These are phyloP conservation scores for Tephrocybe sp. DNA, from an alignment of 768 basidiomycete genomes.

Conservation along the genomic window DNA sequence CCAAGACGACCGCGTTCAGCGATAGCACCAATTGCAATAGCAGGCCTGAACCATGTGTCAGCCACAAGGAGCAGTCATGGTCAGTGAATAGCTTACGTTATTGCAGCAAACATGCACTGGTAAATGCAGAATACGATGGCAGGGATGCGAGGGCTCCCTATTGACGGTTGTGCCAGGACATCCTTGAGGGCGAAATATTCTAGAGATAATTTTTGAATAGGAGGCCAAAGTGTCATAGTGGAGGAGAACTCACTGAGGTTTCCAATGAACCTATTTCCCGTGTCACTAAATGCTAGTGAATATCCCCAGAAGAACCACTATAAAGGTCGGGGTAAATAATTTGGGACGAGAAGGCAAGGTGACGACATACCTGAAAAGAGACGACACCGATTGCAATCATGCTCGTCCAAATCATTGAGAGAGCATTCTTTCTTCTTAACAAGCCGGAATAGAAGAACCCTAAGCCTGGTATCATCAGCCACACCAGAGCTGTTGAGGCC, in stretches of 20 bases:
- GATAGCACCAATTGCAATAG: conserved; percentile 88
- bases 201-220: conserved; percentile 22
- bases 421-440: conserved; percentile 88
- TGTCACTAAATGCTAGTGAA: conserved; percentile 87
- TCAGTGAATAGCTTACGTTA: conserved; percentile 54
- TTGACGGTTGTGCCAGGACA: conserved; percentile 74
- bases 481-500: conserved; percentile 75
- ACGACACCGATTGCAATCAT: conserved; percentile 78
- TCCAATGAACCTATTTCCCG: conserved; percentile 75
- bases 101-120: conserved; percentile 89
- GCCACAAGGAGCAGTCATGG: background rate
- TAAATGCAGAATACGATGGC: conserved; percentile 78
- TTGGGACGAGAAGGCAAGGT: background rate
- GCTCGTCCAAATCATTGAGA: conserved; percentile 83
- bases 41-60: conserved; percentile 48
- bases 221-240: background rate
- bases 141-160: conserved; percentile 70
- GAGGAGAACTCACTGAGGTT: conserved; percentile 59
- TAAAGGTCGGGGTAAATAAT: background rate
- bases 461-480: conserved; percentile 82
- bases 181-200: conserved; percentile 81
- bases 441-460: conserved; percentile 92
- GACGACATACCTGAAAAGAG: conserved; percentile 70
- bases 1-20: conserved; percentile 87
- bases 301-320: conserved; percentile 99